Evolutionary conservation across 768 basidiomycete genomes (phyloP).

Genomic region (Lepiota subincarnata): DNA sequence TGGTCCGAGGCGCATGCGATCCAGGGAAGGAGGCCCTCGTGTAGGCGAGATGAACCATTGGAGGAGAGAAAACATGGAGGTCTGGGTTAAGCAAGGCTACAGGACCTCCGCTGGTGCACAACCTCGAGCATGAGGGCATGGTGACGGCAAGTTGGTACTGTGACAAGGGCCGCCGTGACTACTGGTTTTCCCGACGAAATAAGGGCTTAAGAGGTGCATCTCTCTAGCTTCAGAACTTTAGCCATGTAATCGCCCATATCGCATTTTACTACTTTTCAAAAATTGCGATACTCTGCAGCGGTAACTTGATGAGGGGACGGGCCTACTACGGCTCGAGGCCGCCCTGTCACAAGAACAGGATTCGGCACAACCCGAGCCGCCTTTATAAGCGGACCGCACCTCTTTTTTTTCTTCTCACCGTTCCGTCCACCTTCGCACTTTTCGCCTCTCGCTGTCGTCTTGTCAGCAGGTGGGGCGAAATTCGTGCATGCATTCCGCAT

Average conservation of each 20-base stretch:
- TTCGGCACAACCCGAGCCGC: neutral
- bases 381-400: conserved; percentile 14
- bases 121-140: too few species aligned
- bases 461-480: conserved; percentile 49
- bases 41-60: conserved; percentile 12
- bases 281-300: neutral
- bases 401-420: conserved; percentile 16
- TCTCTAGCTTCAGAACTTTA: too few species aligned
- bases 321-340: neutral
- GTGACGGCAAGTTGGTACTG: neutral
- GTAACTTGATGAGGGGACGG: too few species aligned
- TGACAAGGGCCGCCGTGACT: neutral
- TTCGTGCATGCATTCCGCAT: conserved; percentile 29
- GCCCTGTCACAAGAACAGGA: neutral
- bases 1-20: conserved; percentile 59
- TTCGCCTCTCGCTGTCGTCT: conserved; percentile 52
- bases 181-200: too few species aligned
- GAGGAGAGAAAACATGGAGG: conserved; percentile 14
- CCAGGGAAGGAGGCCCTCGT: conserved; percentile 36
- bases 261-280: too few species aligned
- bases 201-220: too few species aligned
- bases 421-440: conserved; percentile 42
- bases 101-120: too few species aligned
- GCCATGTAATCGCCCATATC: too few species aligned
- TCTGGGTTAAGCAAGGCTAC: neutral